Conservation (phyloP, 306 rosid genomes). For the Hylodesmum podocarpum region DNA sequence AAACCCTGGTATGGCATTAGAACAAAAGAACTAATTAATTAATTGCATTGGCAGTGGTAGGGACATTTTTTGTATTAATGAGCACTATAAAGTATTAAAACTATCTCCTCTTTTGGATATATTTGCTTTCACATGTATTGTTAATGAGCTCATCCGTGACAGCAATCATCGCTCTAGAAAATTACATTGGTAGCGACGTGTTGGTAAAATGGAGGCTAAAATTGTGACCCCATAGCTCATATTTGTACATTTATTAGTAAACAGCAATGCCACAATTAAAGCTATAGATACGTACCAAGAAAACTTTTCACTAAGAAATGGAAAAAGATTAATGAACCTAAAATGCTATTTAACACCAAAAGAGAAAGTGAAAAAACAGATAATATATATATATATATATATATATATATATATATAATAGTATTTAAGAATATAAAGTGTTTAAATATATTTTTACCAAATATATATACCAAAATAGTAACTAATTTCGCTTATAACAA, state of each 20-base stretch:
- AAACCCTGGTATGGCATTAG: slow-evolving; percentile 5
- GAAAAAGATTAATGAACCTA: too few species aligned
- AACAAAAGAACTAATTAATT: neutral
- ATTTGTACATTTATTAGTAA: neutral
- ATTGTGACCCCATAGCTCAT: neutral
- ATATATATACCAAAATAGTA: too few species aligned
- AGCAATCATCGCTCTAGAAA: slow-evolving; percentile 17
- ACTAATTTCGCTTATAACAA: too few species aligned
- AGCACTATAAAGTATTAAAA: slow-evolving; percentile 5
- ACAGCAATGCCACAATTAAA: neutral
- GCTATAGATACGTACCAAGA: too few species aligned
- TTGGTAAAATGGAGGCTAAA: neutral
- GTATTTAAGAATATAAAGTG: too few species aligned
- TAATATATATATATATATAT: too few species aligned
- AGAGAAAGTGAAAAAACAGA: too few species aligned
- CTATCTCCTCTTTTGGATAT: slow-evolving; percentile 19
- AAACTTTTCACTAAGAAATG: too few species aligned
- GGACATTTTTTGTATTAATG: neutral
- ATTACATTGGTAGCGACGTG: neutral
- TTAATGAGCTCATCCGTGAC: neutral
- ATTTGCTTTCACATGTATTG: slow-evolving; percentile 24
- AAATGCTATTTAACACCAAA: too few species aligned
- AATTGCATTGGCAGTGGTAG: neutral
- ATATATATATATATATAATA: too few species aligned
- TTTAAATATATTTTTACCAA: too few species aligned